phyloP scores from a whole-genome alignment of 192 early-diverging fungal species.

The Chytriomyces sp. region DNA sequence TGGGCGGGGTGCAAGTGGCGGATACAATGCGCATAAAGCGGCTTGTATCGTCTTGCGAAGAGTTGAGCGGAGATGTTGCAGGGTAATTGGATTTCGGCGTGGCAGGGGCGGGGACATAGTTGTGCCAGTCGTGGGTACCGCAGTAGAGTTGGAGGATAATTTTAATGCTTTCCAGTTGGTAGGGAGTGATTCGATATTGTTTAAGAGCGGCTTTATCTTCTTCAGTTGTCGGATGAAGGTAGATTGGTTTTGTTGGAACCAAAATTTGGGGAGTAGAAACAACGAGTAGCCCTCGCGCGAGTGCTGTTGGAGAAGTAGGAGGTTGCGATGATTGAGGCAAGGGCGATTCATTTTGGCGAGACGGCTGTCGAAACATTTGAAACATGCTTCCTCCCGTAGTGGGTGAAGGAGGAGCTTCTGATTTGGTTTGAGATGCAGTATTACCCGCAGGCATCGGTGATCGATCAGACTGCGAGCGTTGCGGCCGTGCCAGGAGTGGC shows the following conservation, averaged over 20 bases:
- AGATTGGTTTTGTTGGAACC: not conserved
- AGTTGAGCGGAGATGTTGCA: not conserved
- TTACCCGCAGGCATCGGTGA: too few species aligned
- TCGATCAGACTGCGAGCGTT: too few species aligned
- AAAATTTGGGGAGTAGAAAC: not conserved
- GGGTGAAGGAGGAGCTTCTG: too few species aligned
- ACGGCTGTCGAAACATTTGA: not conserved
- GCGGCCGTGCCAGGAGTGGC: too few species aligned
- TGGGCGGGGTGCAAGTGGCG: not conserved
- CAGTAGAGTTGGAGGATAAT: conserved; percentile 27
- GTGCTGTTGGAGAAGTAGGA: not conserved
- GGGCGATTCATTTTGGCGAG: not conserved
- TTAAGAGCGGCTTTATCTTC: conserved; percentile 22
- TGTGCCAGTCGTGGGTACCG: conserved; percentile 45
- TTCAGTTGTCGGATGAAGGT: conserved; percentile 29
- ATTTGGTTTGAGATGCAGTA: too few species aligned
- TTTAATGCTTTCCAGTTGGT: conserved; percentile 19
- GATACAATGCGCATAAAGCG: conserved; percentile 26
- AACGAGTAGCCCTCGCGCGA: not conserved
- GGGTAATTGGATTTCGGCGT: not conserved
- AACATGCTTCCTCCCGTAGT: not conserved
- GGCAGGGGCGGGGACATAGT: conserved; percentile 35
- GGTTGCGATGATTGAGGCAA: not conserved
- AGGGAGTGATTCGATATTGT: conserved; percentile 26
- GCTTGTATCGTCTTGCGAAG: not conserved